A percentile compares a stretch with the other conserved stretches of the same genome.
Evolutionary conservation across 2,329 filamentous ascomycete species (phyloP).

Genomic region (Colletotrichum higginsianum): DNA sequence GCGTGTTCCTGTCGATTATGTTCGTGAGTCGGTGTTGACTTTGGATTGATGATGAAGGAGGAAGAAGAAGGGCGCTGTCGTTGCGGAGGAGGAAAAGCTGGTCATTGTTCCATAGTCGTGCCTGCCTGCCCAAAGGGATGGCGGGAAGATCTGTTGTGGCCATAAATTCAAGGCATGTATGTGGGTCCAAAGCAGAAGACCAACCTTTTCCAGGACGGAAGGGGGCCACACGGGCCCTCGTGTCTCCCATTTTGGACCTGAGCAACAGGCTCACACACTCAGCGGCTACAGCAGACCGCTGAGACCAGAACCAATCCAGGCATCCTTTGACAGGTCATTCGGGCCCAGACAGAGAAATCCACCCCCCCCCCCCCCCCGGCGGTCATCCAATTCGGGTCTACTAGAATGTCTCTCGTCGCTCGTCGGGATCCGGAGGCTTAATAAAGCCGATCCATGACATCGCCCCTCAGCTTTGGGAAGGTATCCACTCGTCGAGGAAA

Average conservation of each 20-base stretch:
- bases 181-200: slow-evolving; percentile 27
- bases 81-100: slow-evolving; percentile 47
- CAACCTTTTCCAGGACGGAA: slow-evolving; percentile 4
- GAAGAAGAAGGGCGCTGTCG: slow-evolving; percentile 33
- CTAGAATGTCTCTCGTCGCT: background rate
- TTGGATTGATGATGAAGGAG: slow-evolving; percentile 42
- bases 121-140: slow-evolving; percentile 32
- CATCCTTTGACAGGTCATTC: slow-evolving; percentile 13
- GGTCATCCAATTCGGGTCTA: background rate
- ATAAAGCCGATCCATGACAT: slow-evolving; percentile 35
- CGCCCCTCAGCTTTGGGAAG: background rate
- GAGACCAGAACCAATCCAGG: slow-evolving; percentile 18
- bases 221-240: slow-evolving; percentile 17
- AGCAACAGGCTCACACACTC: slow-evolving; percentile 17
- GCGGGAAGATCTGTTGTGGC: slow-evolving; percentile 35
- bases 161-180: slow-evolving; percentile 31
- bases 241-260: slow-evolving; percentile 15
- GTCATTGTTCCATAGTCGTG: slow-evolving; percentile 41
- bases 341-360: slow-evolving; percentile 3
- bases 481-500: slow-evolving; percentile 37
- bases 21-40: slow-evolving; percentile 27
- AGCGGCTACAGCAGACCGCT: slow-evolving; percentile 15
- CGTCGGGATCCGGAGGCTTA: slow-evolving; percentile 32
- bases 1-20: slow-evolving; percentile 36
- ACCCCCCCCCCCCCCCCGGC: background rate